Evolutionary conservation across 1,139 yeast genomes (phyloP).

Genomic region (Blastobotrys aristatus): DNA sequence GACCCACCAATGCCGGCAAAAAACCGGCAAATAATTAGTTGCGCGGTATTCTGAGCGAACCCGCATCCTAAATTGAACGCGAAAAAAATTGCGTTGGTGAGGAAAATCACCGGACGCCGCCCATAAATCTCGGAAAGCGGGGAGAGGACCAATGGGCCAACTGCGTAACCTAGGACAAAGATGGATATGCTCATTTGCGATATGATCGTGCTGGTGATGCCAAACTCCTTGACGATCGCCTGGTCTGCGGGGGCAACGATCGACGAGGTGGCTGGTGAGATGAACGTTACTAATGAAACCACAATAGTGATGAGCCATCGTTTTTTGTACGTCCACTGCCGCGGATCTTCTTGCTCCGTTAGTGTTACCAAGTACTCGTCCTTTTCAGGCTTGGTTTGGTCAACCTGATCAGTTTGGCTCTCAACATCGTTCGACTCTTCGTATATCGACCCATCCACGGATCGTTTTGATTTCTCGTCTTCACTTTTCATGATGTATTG

Average conservation of each 20-base stretch:
- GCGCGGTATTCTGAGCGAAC: conserved; percentile 74
- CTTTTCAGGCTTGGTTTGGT: neutral
- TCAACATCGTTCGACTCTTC: neutral
- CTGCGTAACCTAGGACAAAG: conserved; percentile 83
- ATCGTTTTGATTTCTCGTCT: neutral
- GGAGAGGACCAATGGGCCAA: conserved; percentile 89
- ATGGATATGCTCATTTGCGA: conserved; percentile 83
- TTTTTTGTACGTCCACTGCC: conserved; percentile 59
- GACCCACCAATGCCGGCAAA: conserved; percentile 82
- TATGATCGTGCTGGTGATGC: conserved; percentile 59
- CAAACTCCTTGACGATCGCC: conserved; percentile 68
- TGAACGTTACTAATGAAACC: conserved; percentile 64
- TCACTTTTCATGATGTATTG: neutral
- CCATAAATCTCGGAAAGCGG: conserved; percentile 85
- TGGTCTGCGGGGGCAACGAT: conserved; percentile 49
- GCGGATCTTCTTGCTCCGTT: conserved; percentile 58
- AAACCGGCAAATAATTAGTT: conserved; percentile 74
- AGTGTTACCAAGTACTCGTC: conserved; percentile 34
- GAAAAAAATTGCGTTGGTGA: conserved; percentile 45
- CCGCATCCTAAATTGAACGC: conserved; percentile 88
- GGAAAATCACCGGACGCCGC: conserved; percentile 74
- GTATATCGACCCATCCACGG: neutral
- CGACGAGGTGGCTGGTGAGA: conserved; percentile 88
- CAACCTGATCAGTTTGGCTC: neutral
- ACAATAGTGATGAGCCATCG: conserved; percentile 68